Evolutionary conservation across 2,329 filamentous ascomycete genomes (phyloP), one percentile per base, ranked within the genome.

Genomic region (Beauveria varroae): DNA sequence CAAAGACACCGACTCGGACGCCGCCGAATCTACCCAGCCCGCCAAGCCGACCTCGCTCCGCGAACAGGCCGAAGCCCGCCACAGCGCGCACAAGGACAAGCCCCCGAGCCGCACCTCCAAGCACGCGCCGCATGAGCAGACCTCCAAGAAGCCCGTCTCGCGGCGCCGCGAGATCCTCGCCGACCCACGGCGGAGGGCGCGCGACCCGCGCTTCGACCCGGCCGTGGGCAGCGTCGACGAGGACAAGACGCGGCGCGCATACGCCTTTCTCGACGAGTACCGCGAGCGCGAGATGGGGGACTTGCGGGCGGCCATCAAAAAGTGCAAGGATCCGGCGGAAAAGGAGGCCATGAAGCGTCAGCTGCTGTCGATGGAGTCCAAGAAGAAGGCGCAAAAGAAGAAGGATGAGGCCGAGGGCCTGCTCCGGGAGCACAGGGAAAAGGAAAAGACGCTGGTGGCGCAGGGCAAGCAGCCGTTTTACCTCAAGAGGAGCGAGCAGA

Each of bases 391-490:
- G 28, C 84, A 86, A 65, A 78, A 86, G 67, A 80, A 82, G 57
- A 89, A 87, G 76, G 88, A 91, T 64, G 83, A 86, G 63, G 85
- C 89, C 73, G 80, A 84, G 67, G 82, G 85, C 62, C 77, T 98
- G 47, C 69, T 93, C 59, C 80, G 85, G 50, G 86, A 89, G 73
- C 93, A 98, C 76, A 85, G 89, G 70, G 84, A 84, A 76, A 82
- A 86, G 73, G 95, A 99, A 80, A 92, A 91, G 77, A 89, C 93
- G 72, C 77, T 90, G 63, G 86, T 98, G 57, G 86, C 86, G 68
- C 85, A 96, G 77, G 95, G 95, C 64, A 97, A 97, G 85, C 86
- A 83, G 72, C 93, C 95, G 0, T 99, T 92, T 77, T 98, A 91
- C 75, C 78, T 98, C 68, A 99, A 99, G 84, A 88, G 87, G 78